Base-by-base conservation (phyloP, 2,329 filamentous ascomycete species). In the Verticillium albo-atrum region DNA sequence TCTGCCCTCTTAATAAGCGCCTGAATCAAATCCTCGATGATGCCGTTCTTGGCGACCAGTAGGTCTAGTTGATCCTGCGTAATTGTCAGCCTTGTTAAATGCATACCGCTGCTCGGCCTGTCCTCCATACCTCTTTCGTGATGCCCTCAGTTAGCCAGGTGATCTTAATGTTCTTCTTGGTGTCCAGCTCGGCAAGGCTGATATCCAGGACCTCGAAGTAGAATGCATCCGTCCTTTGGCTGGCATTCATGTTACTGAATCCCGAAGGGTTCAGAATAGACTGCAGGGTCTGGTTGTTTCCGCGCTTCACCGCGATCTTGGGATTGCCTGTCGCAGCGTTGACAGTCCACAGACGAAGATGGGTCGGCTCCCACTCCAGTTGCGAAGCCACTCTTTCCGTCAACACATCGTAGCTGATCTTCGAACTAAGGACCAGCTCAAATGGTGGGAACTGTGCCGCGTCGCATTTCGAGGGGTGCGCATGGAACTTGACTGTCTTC, bases 131-230 rank as follows among this genome's bases (percentile, higher is more conserved):
- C 77, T 97, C 93, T 78, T 97, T 98, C 12, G 87, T 87, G 63
- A 98, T 89, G 51, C 95, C 95, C 63, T 99, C 95, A 47, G 89
- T 90, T 53, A 99, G 79, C 86, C 90, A 94, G 1, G 82, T 90
- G 54, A 99, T 77, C 72, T 91, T 94, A 63, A 98, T 78, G 60
- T 80, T 86, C 79, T 96, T 97, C 79, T 96, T 95, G 59, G 91
- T 95, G 70, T 99, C 95, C 51, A 96, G 82, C 73, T 99, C 96
- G 26, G 91, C 90, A 54, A 99, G 77, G 68, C 92, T 97, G 80
- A 97, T 96, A 63, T 99, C 95, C 47, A 99, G 78, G 28, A 98
- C 86, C 72, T 99, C 95, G 70, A 93, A 99, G 73, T 89, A 98
- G 57, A 99, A 80, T 1, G 89, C 86, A 73, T 98, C 94, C 23